Evolutionary conservation across 2,329 filamentous ascomycete genomes (phyloP), one percentile per base, ranked within the genome.

Genomic region (Calonectria pseudoreteaudii): DNA sequence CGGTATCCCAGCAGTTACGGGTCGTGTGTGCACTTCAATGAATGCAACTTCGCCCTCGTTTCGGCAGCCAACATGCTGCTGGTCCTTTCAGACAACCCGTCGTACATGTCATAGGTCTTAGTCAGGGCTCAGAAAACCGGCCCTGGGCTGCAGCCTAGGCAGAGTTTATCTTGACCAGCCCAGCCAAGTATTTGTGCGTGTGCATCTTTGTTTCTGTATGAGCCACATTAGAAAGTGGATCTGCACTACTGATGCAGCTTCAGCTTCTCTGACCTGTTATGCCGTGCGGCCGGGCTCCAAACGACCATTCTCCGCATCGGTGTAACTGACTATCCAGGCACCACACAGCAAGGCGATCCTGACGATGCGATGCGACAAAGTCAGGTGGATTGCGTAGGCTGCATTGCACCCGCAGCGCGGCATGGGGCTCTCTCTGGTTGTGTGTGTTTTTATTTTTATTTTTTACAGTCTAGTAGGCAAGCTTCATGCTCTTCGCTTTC

Each of bases 221-320:
- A 60, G 56, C 56, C 56, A 44, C 56, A 62, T 62, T 62, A 8
- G 56, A 62, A 41, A 62, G 56, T 62, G 56, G 56, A 62, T 62
- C 56, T 62, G 56, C 56, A 41, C 56, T 62, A 62, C 34, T 62
- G 36, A 41, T 41, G 56, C 34, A 62, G 56, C 56, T 62, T 62
- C 56, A 62, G 56, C 56, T 41, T 62, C 56, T 62, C 56, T 62
- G 56, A 62, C 56, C 56, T 62, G 36, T 41, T 28, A 62, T 62
- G 56, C 56, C 56, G 56, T 26, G n/a, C 26, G 56, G 56, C 56
- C 36, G 36, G 36, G 36, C 36, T 23, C 56, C 23, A 62, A 41
- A 62, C 34, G 56, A 28, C 56, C 34, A 41, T 62, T 62, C 56
- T 62, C 56, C 56, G 56, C 56, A 62, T 62, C 56, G 56, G 56